Evolutionary conservation across 345 rosid genomes (phyloP).

Genomic region (Brassica napus): Da-Ae NC_063450.1:27055501-27056000

Average conservation of each 20-base stretch:
- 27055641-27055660: not conserved
- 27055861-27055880: not conserved
- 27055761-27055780: not conserved
- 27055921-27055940: not conserved
- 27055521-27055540: not conserved
- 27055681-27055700: not conserved
- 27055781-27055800: not conserved
- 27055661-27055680: not conserved
- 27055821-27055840: constrained; percentile 23
- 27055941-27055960: not conserved
- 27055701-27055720: not conserved
- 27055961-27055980: not conserved
- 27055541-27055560: not conserved
- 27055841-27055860: constrained; percentile 32
- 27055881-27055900: constrained; percentile 31
- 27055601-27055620: not conserved
- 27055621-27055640: not conserved
- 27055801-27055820: constrained; percentile 2
- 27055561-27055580: not conserved
- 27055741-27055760: not conserved
- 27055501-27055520: not conserved
- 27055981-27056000: not conserved
- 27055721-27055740: not conserved
- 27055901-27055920: constrained; percentile 24
- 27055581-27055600: not conserved